Evolutionary conservation across 345 rosid genomes (phyloP).

Genomic region (Clausena lansium): DNA sequence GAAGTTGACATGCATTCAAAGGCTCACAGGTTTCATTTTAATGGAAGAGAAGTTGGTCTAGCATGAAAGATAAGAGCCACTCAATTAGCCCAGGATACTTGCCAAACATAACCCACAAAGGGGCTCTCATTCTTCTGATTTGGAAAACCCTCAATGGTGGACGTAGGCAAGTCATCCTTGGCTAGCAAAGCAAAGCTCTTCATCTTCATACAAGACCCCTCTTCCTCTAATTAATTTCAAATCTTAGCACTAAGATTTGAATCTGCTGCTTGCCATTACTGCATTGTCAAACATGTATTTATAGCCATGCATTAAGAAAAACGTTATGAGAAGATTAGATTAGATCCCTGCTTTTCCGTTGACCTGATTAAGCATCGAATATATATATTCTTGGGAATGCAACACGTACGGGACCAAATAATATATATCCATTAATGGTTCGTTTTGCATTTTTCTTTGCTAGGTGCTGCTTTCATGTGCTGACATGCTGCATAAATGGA

Average conservation of each 20-base stretch:
- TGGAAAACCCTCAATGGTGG: not conserved
- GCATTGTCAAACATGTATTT: slow-evolving; percentile 15
- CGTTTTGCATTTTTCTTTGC: too few species aligned
- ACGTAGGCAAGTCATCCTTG: slow-evolving; percentile 62
- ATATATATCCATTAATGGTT: not conserved
- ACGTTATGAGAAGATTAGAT: not conserved
- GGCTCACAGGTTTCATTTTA: not conserved
- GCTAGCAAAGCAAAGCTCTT: slow-evolving; percentile 42
- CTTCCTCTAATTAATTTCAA: slow-evolving; percentile 1
- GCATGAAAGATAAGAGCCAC: slow-evolving; percentile 36
- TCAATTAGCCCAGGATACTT: slow-evolving; percentile 37
- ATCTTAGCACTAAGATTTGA: not conserved
- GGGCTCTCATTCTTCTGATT: not conserved
- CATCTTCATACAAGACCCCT: slow-evolving; percentile 50
- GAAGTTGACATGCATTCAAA: not conserved
- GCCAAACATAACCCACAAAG: slow-evolving; percentile 19
- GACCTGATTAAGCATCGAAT: slow-evolving; percentile 7
- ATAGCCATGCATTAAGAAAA: slow-evolving; percentile 12
- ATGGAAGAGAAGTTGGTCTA: slow-evolving; percentile 31
- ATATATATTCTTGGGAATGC: slow-evolving; percentile 17
- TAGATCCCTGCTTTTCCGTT: not conserved
- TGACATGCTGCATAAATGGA: not conserved
- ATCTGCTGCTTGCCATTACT: not conserved
- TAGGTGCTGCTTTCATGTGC: slow-evolving; percentile 11
- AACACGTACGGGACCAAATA: not conserved